These are phyloP conservation scores for Casuarina cunninghamiana DNA, from an alignment of 306 rosid genomes.

Conservation along the genomic window DNA sequence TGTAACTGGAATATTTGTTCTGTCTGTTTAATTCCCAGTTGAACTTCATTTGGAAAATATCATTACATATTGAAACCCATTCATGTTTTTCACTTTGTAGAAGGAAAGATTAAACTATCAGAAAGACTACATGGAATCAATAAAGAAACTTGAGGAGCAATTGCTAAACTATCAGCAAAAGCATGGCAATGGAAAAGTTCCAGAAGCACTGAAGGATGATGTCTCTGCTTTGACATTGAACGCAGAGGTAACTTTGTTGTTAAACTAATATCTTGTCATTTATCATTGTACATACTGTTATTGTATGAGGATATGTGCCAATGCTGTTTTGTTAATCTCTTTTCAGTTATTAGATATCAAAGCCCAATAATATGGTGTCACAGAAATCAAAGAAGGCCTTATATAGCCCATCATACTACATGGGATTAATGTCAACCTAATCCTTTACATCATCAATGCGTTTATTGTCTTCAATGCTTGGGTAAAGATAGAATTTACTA, in stretches of 20 bases:
- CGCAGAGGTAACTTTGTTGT: conserved; percentile 43
- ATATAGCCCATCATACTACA: neutral
- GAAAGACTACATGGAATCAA: conserved; percentile 84
- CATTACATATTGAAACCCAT: conserved; percentile 22
- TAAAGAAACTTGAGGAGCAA: conserved; percentile 91
- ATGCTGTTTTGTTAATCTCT: neutral
- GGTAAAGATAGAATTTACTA: neutral
- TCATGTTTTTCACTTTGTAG: conserved; percentile 40
- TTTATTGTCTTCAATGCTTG: neutral
- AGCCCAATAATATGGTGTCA: neutral
- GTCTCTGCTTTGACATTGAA: conserved; percentile 20
- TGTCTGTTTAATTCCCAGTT: conserved; percentile 12
- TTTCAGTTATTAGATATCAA: neutral
- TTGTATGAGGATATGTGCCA: neutral
- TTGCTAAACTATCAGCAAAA: conserved; percentile 55
- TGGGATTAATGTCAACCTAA: neutral
- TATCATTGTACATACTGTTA: neutral
- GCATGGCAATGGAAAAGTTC: conserved; percentile 40
- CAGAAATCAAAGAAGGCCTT: neutral
- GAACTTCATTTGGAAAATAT: conserved; percentile 21
- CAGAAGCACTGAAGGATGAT: neutral
- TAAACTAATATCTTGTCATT: neutral
- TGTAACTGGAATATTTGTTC: neutral
- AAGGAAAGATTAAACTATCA: conserved; percentile 83
- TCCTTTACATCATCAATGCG: neutral